Conservation (phyloP, 2,329 filamentous ascomycete genomes). For the Aureobasidium sp. region DNA sequence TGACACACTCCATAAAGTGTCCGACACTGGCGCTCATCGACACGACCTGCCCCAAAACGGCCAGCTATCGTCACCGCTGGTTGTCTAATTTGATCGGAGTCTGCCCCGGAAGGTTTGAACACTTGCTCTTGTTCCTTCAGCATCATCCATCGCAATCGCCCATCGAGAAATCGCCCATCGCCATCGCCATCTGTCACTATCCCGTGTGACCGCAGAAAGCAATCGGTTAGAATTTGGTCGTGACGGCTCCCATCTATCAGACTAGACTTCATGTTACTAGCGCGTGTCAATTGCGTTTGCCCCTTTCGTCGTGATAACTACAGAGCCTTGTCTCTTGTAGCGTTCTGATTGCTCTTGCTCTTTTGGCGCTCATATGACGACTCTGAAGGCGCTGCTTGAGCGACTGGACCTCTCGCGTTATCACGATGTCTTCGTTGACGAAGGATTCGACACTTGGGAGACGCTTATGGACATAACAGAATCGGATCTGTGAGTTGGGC, state of each 20-base stretch:
- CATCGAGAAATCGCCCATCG: background rate
- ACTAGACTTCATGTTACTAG: background rate
- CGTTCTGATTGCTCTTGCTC: background rate
- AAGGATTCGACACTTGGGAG: conserved; percentile 81
- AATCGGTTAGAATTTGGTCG: background rate
- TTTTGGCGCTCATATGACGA: conserved; percentile 46
- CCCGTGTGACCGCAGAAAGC: too few species aligned
- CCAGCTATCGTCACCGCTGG: too few species aligned
- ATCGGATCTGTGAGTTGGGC: conserved; percentile 58
- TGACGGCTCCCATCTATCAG: background rate
- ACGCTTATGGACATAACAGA: conserved; percentile 78
- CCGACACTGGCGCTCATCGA: too few species aligned
- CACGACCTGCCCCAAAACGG: too few species aligned
- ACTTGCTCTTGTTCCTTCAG: too few species aligned
- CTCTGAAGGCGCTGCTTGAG: conserved; percentile 59
- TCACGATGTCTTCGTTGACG: conserved; percentile 62
- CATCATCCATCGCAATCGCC: too few species aligned
- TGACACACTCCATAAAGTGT: too few species aligned
- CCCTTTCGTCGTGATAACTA: background rate
- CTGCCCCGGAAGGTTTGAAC: background rate
- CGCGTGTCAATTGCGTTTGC: background rate
- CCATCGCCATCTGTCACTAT: too few species aligned
- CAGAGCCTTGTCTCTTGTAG: background rate
- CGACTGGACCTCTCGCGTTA: conserved; percentile 76
- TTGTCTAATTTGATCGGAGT: too few species aligned